These are phyloP conservation scores for Claviceps sp. DNA, from an alignment of 2,329 filamentous ascomycete genomes.

Conservation along the genomic window DNA sequence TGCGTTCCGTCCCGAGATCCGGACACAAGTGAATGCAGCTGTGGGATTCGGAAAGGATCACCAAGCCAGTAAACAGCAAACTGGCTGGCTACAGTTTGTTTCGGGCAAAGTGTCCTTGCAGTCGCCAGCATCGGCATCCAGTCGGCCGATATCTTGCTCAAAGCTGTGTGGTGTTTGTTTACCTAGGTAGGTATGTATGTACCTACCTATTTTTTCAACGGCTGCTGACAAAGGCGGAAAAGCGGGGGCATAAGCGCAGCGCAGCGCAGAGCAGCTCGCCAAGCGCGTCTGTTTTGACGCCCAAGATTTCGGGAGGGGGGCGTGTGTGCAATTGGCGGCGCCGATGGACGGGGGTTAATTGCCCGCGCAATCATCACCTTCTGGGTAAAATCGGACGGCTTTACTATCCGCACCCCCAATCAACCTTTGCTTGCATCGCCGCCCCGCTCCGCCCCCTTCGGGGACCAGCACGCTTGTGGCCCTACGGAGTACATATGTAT, in stretches of 20 bases:
- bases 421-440: not conserved
- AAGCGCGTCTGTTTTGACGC: slow-evolving; percentile 2
- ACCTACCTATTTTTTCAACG: not conserved
- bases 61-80: not conserved
- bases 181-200: not conserved
- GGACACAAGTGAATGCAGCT: not conserved
- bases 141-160: not conserved
- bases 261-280: not conserved
- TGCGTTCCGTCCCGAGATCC: not conserved
- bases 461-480: not conserved
- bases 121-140: not conserved
- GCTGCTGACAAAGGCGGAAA: slow-evolving; percentile 1
- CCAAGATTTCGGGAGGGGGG: not conserved
- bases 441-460: not conserved
- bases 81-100: not conserved
- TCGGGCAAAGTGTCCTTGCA: not conserved
- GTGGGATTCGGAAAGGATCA: not conserved
- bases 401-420: not conserved
- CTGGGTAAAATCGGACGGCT: not conserved
- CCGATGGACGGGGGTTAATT: not conserved
- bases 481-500: no score
- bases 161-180: not conserved
- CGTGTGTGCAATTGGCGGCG: not conserved
- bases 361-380: no score
- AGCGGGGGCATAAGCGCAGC: slow-evolving; percentile 2